Base-by-base conservation (phyloP, 2,329 filamentous ascomycete genomes). In the Colletotrichum magnum region DNA sequence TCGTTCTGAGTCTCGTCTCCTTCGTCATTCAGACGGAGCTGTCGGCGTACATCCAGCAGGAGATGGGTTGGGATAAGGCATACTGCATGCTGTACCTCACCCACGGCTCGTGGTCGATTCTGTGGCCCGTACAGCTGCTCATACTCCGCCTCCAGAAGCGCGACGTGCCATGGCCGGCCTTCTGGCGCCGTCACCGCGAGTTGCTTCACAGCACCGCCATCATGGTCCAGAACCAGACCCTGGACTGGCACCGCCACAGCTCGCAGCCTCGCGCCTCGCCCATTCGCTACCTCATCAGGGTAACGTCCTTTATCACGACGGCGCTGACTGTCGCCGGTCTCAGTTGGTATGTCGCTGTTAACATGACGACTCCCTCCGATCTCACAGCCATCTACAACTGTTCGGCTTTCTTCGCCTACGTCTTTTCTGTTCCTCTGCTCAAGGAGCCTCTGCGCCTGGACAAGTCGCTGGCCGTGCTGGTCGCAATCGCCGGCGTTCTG, bases 61-160 rank as follows among this genome's bases (percentile, higher is more conserved):
- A 96, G 69, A 83, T 98, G 72, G 90, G 93, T 72, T 99, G 96
- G 96, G 90, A 97, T 83, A 99, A 99, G 84, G 94, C 96, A n/a
- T 99, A 98, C 84, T 97, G 94, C 85, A 99, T 99, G 96, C 89
- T 99, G 86, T 98, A 97, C 82, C 87, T 99, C 73, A 99, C 96
- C 12, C 96, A 99, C 82, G 93, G 95, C 64, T 97, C 94, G 2
- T 99, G 96, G 96, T 80, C 91, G 10, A 82, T 98, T 57, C 87
- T 99, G 26, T 99, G 94, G 94, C 95, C 95, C 0, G 83, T 88
- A 12, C 94, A 97, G 80, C 88, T 99, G 43, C 80, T 93, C 26
- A 87, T 97, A 58, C 85, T 98, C 71, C 91, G 95, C 64, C 72
- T 96, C 15, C 93, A 94, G 78, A 94, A 94, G 80, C 90, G 91